Evolutionary conservation across 768 basidiomycete species (phyloP), one percentile per base, ranked within the genome.

Genomic region (Hebeloma cylindrosporum): DNA sequence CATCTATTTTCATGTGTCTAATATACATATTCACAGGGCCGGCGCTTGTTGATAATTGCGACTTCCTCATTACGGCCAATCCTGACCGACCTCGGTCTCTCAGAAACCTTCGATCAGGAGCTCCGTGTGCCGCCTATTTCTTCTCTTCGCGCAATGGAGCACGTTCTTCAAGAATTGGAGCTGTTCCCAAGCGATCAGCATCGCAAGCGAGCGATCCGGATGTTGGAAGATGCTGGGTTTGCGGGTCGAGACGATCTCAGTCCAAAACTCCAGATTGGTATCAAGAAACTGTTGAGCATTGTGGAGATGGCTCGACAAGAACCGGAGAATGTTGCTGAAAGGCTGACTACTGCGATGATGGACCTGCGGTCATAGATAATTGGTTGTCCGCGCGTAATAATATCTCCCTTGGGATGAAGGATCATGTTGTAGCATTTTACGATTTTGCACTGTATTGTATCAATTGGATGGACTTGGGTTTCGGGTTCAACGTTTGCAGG

Each of bases 261-360:
- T 8, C 58, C 75, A 10, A 74, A 69, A 35, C 53, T 93, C 54
- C 80, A 85, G 51, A 85, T 98, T 35, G 96, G 96, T 0, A 82
- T 99, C 58, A 98, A 98, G 81, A 93, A 89, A 67, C 59, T 99
- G 63, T 64, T 99, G 60, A 91, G 84, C 48, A 76, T 88, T 43
- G 75, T 94, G 14, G 96, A 99, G 75, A 97, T 96, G 94, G 90
- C 94, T 36, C 77, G 95, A 58, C 96, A 98, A 69, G 95, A 96
- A 59, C 91, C 91, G 1, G 83, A 89, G 38, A 84, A 82, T 50
- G 86, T 83, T 11, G 88, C 80, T 21, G 81, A 85, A 57, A 74
- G 89, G 47, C 64, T 93, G 47, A 76, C 75, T 44, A 74, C 71
- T 35, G 81, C 79, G 27, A 62, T 91, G 43, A 74, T 88, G 70